These are phyloP conservation scores for Acephala macrosclerotiorum DNA, from an alignment of 2,329 filamentous ascomycete species.

Conservation along the genomic window DNA sequence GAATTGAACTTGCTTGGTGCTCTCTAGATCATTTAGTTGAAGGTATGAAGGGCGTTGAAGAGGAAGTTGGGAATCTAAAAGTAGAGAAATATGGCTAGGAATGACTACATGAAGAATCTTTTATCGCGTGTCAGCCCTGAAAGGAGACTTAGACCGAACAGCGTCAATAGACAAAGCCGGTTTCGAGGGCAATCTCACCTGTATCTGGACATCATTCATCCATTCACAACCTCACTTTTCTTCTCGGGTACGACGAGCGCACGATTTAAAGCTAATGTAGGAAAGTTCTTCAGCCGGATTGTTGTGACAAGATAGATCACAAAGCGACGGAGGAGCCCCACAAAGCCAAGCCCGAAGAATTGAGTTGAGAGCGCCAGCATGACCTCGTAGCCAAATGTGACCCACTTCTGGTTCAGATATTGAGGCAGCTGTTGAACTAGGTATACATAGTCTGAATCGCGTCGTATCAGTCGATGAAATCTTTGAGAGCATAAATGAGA, in stretches of 20 bases:
- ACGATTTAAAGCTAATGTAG: slow-evolving; percentile 46
- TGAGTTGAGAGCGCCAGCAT: slow-evolving; percentile 45
- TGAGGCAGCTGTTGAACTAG: slow-evolving; percentile 41
- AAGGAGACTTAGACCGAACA: no score
- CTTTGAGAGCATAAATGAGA: neutral
- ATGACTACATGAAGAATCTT: slow-evolving; percentile 44
- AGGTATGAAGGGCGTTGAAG: slow-evolving; percentile 43
- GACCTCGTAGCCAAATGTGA: slow-evolving; percentile 43
- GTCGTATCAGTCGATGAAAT: neutral
- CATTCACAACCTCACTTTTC: slow-evolving; percentile 41
- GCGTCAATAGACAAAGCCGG: no score
- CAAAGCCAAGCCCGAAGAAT: slow-evolving; percentile 46
- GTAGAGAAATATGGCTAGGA: slow-evolving; percentile 23
- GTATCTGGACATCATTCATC: slow-evolving; percentile 49
- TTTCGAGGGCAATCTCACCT: slow-evolving; percentile 15
- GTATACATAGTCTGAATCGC: neutral
- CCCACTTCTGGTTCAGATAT: slow-evolving; percentile 46
- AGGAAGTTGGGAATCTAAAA: slow-evolving; percentile 43
- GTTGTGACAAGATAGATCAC: slow-evolving; percentile 47
- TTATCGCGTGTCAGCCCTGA: slow-evolving; percentile 38
- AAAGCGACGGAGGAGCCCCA: slow-evolving; percentile 46
- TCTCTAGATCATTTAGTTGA: slow-evolving; percentile 48
- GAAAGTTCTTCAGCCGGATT: slow-evolving; percentile 46
- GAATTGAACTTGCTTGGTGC: slow-evolving; percentile 44
- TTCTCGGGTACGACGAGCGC: slow-evolving; percentile 39